These are phyloP conservation scores for Fusarium sp. DNA, from an alignment of 2,329 filamentous ascomycete species.

Conservation along the genomic window DNA sequence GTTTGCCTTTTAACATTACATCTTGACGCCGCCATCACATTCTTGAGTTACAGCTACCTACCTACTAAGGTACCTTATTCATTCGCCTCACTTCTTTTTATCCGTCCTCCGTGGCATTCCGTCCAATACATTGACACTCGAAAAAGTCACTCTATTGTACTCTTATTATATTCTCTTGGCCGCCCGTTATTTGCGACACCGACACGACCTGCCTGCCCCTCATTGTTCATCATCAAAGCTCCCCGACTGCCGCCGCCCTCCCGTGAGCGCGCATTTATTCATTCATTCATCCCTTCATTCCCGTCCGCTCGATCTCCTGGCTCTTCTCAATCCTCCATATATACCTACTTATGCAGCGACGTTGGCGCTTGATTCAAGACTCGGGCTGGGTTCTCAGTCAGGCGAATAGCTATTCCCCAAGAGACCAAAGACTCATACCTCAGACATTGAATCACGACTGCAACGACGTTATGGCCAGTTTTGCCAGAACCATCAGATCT, in stretches of 20 bases:
- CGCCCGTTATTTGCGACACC: conserved; percentile 4
- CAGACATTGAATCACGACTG: conserved; percentile 20
- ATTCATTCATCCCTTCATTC: conserved; percentile 4
- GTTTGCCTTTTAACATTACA: background rate
- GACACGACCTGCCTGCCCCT: conserved; percentile 14
- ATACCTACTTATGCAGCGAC: conserved; percentile 24
- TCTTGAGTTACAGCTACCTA: conserved; percentile 21
- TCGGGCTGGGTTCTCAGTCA: conserved; percentile 32
- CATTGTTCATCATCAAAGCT: conserved; percentile 16
- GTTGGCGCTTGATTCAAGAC: conserved; percentile 34
- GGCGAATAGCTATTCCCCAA: conserved; percentile 11
- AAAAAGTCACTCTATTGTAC: conserved; percentile 2
- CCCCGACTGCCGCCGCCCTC: conserved; percentile 10
- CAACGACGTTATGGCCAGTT: conserved; percentile 54
- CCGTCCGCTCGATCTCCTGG: background rate
- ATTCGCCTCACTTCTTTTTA: background rate
- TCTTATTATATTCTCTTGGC: conserved; percentile 17
- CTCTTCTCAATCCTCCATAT: conserved; percentile 4
- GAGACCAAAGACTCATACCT: conserved; percentile 12
- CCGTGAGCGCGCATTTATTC: background rate
- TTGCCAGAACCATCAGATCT: conserved; percentile 60
- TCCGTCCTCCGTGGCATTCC: conserved; percentile 9
- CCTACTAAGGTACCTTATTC: background rate
- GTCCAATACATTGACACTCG: background rate
- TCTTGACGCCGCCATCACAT: conserved; percentile 11